Evolutionary conservation across 805 yeast species (phyloP).

Genomic region (Barnettozyma wickerhamii): DNA sequence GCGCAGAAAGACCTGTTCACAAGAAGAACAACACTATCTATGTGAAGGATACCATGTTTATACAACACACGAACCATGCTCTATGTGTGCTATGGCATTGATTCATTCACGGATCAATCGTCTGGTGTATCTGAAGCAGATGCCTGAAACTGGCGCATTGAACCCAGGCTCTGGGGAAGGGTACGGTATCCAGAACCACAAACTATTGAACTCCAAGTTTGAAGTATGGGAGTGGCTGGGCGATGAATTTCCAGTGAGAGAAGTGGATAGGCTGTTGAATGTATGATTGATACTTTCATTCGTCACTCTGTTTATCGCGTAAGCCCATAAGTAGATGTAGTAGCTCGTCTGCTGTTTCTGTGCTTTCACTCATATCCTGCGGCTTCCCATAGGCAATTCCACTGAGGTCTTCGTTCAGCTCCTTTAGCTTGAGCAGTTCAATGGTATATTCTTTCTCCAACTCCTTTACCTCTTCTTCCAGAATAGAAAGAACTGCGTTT

Average conservation of each 20-base stretch:
- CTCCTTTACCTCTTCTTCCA: constrained; percentile 24
- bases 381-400: constrained; percentile 23
- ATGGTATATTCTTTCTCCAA: constrained; percentile 23
- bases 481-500: constrained; percentile 23
- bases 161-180: constrained; percentile 55
- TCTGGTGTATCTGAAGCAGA: constrained; percentile 53
- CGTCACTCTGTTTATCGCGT: constrained; percentile 4
- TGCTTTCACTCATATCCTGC: constrained; percentile 9
- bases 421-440: constrained; percentile 1
- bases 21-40: constrained; percentile 41
- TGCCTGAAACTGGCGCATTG: constrained; percentile 50
- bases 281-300: constrained; percentile 10
- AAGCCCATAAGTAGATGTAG: background rate
- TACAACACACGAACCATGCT: constrained; percentile 93
- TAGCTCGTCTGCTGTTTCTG: background rate
- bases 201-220: constrained; percentile 80
- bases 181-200: constrained; percentile 71
- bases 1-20: constrained; percentile 28
- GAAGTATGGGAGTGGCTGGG: constrained; percentile 76
- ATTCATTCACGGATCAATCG: constrained; percentile 82
- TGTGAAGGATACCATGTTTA: constrained; percentile 76
- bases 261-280: constrained; percentile 24
- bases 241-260: constrained; percentile 23
- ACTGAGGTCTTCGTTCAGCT: constrained; percentile 22
- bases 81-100: constrained; percentile 95